Evolutionary conservation across 2,329 filamentous ascomycete genomes (phyloP).

Genomic region (Didymella lethalis): DNA sequence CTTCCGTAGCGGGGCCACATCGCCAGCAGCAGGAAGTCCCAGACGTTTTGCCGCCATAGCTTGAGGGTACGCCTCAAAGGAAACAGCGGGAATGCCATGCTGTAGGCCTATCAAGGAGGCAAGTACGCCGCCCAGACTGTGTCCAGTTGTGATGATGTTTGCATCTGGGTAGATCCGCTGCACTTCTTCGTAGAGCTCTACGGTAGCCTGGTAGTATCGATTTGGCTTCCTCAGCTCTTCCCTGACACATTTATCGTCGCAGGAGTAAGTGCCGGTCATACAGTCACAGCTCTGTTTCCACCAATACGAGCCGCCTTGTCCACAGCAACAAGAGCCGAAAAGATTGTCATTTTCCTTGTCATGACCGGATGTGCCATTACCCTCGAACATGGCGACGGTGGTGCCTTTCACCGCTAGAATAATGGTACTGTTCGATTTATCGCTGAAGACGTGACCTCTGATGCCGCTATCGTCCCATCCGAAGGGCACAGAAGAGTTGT

Average conservation of each 20-base stretch:
- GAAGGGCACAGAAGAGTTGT: slow-evolving; percentile 44
- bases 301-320: slow-evolving; percentile 46
- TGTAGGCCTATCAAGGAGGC: slow-evolving; percentile 47
- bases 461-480: slow-evolving; percentile 51
- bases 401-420: slow-evolving; percentile 48
- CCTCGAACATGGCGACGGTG: slow-evolving; percentile 47
- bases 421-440: slow-evolving; percentile 45
- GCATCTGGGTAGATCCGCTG: slow-evolving; percentile 44
- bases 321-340: slow-evolving; percentile 49
- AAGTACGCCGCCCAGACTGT: slow-evolving; percentile 47
- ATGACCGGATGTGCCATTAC: slow-evolving; percentile 46
- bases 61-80: slow-evolving; percentile 49
- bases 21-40: slow-evolving; percentile 40
- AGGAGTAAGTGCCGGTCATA: slow-evolving; percentile 46
- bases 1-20: slow-evolving; percentile 41
- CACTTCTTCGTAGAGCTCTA: slow-evolving; percentile 47
- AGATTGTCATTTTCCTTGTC: slow-evolving; percentile 51
- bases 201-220: slow-evolving; percentile 43
- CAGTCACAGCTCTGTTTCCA: slow-evolving; percentile 49
- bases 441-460: slow-evolving; percentile 47
- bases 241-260: slow-evolving; percentile 46
- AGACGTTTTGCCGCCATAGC: slow-evolving; percentile 46
- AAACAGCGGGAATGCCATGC: slow-evolving; percentile 44
- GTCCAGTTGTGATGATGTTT: slow-evolving; percentile 47
- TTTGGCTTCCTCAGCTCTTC: slow-evolving; percentile 44